phyloP scores from a whole-genome alignment of 768 basidiomycete species.

The Boletus patriciae region DNA sequence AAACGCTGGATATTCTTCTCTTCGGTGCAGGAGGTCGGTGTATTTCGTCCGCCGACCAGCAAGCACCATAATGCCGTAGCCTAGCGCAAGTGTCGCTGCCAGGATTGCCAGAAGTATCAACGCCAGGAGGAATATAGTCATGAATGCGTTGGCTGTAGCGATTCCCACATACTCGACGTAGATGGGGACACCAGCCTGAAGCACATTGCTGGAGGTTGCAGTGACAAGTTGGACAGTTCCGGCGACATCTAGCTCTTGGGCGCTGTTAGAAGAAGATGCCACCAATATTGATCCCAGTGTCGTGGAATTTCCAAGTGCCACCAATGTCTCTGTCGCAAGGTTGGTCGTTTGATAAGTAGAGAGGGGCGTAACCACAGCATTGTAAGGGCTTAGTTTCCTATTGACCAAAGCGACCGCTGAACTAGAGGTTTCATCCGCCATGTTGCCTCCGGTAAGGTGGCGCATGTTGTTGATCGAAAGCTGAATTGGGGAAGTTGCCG shows the following conservation, averaged over 20 bases:
- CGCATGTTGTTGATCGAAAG: conserved; percentile 80
- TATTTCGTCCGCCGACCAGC: conserved; percentile 21
- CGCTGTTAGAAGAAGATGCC: conserved; percentile 16
- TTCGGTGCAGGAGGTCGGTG: conserved; percentile 18
- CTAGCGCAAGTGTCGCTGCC: conserved; percentile 49
- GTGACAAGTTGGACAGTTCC: conserved; percentile 65
- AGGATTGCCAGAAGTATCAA: conserved; percentile 69
- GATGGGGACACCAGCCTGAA: conserved; percentile 80
- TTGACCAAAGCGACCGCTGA: conserved; percentile 77
- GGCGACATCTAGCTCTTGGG: conserved; percentile 26
- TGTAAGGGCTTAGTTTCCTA: conserved; percentile 79
- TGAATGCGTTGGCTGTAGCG: conserved; percentile 84
- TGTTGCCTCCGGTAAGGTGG: conserved; percentile 73
- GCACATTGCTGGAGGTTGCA: conserved; percentile 56
- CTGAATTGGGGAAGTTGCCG: conserved; percentile 62
- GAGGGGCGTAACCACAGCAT: conserved; percentile 30
- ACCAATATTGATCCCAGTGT: conserved; percentile 3
- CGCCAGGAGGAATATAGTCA: conserved; percentile 77
- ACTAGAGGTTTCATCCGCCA: conserved; percentile 57
- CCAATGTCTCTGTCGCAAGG: conserved; percentile 9
- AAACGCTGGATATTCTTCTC: conserved; percentile 44
- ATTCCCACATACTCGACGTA: conserved; percentile 78
- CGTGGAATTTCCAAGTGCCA: conserved; percentile 11
- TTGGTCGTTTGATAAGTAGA: not conserved
- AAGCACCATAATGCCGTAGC: conserved; percentile 45